A percentile compares a stretch with the other conserved stretches of the same genome.
phyloP scores from a whole-genome alignment of 2,329 filamentous ascomycete species.

The Arthrinium puccinioides region DNA sequence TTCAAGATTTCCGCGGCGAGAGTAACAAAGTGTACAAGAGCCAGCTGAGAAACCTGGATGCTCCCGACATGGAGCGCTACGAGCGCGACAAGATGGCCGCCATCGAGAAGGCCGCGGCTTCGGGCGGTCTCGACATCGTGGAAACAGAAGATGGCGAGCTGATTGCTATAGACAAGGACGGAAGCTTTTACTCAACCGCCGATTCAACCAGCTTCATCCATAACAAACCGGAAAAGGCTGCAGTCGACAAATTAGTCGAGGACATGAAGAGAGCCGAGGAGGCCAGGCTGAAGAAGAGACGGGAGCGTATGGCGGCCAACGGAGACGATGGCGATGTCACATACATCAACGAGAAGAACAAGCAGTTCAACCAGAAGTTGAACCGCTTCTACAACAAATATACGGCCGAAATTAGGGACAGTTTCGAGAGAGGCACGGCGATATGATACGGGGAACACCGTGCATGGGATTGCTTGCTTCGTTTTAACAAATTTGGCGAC shows the following conservation, averaged over 20 bases:
- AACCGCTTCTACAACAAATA: slow-evolving; percentile 97
- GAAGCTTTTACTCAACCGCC: slow-evolving; percentile 82
- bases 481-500: no score
- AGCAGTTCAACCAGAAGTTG: slow-evolving; percentile 98
- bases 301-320: slow-evolving; percentile 67
- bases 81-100: slow-evolving; percentile 78
- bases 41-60: slow-evolving; percentile 71
- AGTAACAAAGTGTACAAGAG: slow-evolving; percentile 91
- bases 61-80: slow-evolving; percentile 76
- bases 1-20: slow-evolving; percentile 82
- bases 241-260: slow-evolving; percentile 78
- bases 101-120: slow-evolving; percentile 76
- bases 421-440: slow-evolving; percentile 94
- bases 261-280: slow-evolving; percentile 89
- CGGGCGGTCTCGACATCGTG: slow-evolving; percentile 82
- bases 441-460: no score
- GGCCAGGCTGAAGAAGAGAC: slow-evolving; percentile 74
- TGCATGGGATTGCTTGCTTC: no score
- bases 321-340: slow-evolving; percentile 90
- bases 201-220: slow-evolving; percentile 75
- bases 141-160: slow-evolving; percentile 94
- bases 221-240: slow-evolving; percentile 80
- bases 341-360: slow-evolving; percentile 99
- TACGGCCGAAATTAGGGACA: slow-evolving; percentile 92
- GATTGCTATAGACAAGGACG: slow-evolving; percentile 86